Base-by-base conservation (phyloP, 176 grass and related monocot species). In the Aegilops tauschii region DNA sequence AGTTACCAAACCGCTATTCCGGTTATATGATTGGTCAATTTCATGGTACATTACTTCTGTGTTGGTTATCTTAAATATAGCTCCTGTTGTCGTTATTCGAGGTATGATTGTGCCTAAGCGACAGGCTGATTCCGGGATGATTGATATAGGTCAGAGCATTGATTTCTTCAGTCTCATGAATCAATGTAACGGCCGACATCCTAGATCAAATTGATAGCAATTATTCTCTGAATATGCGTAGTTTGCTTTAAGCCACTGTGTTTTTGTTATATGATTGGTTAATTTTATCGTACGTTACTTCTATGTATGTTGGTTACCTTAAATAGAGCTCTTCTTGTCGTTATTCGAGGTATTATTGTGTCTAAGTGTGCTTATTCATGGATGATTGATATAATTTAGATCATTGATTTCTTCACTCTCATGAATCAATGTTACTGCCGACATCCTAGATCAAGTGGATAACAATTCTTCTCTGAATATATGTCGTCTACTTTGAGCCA, bases 21-120 rank as follows among this genome's bases (percentile, higher is more conserved):
- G 36, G 31, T 66, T 66, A 84, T 69, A 76, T 68, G 23, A 64
- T 36, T 67, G 36, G 65, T 66, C 23, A 42, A 34, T 56, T 86
- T 32, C 65, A 44, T 25, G 82, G 42, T 40, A 27, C 27, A 32
- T 82, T 40, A 36, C 30, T 20, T 78, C 58, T 30, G 8, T 62
- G 64, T 54, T 72, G n/a, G 64, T 14, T 29, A 49, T 29, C 25
- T 61, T 67, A 62, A 87, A 12, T 61, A 80, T 1, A 6, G 2
- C 28, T 90, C 25, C 18, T 35, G 10, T 76, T 75, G 45, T 45
- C n/a, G 13, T 25, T 50, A 17, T 50, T 83, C 39, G 6, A 42
- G 13, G 37, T 82, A 64, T 82, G 69, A 69, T 1, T 77, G 9
- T 58, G 58, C 45, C 31, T 20, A 58, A 20, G 16, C 17, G 52